Evolutionary conservation across 805 yeast genomes (phyloP).

Genomic region (Candida orba): DNA sequence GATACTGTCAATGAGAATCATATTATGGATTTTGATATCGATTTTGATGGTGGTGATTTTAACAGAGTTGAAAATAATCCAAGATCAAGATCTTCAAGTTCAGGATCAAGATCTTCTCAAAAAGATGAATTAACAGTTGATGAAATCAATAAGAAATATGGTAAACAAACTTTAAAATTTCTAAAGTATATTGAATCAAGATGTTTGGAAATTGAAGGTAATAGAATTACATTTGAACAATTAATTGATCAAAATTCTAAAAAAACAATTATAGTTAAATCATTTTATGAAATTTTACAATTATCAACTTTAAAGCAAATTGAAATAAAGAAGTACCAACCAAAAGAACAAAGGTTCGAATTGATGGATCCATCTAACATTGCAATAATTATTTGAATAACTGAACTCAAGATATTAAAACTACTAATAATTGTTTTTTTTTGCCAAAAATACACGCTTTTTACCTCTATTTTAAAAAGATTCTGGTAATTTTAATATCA

Average conservation of each 20-base stretch:
- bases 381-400: not conserved
- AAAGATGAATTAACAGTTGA: not conserved
- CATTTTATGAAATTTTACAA: conserved; percentile 23
- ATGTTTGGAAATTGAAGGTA: conserved; percentile 8
- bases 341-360: conserved; percentile 1
- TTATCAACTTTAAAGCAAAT: conserved; percentile 18
- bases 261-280: conserved; percentile 15
- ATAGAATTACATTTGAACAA: conserved; percentile 11
- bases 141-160: conserved; percentile 6
- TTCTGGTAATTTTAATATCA: too few species aligned
- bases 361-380: conserved; percentile 11
- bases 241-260: conserved; percentile 11
- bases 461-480: too few species aligned
- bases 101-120: not conserved
- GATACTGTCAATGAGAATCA: conserved; percentile 13
- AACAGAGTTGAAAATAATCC: not conserved
- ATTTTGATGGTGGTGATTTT: not conserved
- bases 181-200: conserved; percentile 15
- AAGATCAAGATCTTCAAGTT: not conserved
- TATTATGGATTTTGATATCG: conserved; percentile 8
- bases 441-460: too few species aligned
- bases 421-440: too few species aligned
- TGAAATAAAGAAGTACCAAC: conserved; percentile 2
- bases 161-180: conserved; percentile 16
- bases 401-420: not conserved